Evolutionary conservation across 2,329 filamentous ascomycete species (phyloP), one percentile per base, ranked within the genome.

Genomic region (Sporothrix brasiliensis): DNA sequence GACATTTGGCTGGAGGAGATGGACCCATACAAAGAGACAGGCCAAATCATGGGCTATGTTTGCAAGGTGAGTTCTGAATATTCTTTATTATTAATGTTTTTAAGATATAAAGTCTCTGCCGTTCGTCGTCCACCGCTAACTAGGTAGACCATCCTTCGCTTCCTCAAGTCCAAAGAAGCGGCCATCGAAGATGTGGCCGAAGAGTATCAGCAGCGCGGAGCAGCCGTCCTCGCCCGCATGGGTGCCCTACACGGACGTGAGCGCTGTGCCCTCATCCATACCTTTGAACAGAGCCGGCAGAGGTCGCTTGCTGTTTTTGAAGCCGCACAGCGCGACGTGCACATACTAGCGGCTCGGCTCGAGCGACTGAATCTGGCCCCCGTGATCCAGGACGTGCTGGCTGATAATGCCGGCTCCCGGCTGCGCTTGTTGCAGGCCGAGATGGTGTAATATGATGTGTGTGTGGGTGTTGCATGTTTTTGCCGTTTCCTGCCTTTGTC

Each of bases 161-260:
- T 73, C 16, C 70, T 74, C 53, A 74, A 74, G 14, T 71, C 73
- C 19, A 74, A 74, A 27, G 73, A 74, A 27, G 58, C 68, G 3
- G 73, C 73, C 21, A 67, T 74, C 19, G 70, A 72, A 1, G 73
- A 74, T n/a, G 71, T 74, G 6, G 70, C 72, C 2, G 44, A 60
- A 11, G 73, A 74, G 19, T 74, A 73, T 60, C 54, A 34, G 5
- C 71, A 74, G 16, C 72, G 73, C 4, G 73, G 73, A 0, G 21
- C 39, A 1, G 41, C 41, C 13, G 68, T 74, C 1, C 49, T 73
- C 1, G 13, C 10, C 7, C 68, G 68, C 10, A 24, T 73, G 24
- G 6, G 56, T 4, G 41, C 44, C 0, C 56, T 74, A 7, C 73
- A 74, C 39, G 24, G 19, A 3, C 19, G 4, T 0, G 73, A 74